Base-by-base conservation (phyloP, 495 filamentous ascomycete genomes). In the Podospora pseudopauciseta region DNA sequence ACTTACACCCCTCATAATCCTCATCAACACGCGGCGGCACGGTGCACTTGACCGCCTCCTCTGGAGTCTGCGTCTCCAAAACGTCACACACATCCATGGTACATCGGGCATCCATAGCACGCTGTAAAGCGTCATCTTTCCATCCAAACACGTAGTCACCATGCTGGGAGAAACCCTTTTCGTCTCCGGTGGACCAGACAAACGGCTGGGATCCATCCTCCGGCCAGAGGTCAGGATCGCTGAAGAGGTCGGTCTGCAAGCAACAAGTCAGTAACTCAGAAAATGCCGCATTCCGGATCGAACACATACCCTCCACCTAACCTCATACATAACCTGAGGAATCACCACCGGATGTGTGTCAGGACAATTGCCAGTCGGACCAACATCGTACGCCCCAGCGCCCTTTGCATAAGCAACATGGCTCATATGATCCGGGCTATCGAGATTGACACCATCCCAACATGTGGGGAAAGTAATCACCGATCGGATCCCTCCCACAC, bases 121-220 rank as follows among this genome's bases (percentile, higher is more conserved):
- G 27, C 60, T 63, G 60, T 3, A 92, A 84, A 66, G 83, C 78
- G 15, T 79, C 70, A 16, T 80, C 79, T 70, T 91, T 83, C 90
- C 90, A 93, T 65, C 90, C 90, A 73, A 90, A 90, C 64, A 92
- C 76, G 79, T 92, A 92, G 78, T 92, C 90, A 60, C 87, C 89
- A 75, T 92, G 90, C 60, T 75, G 71, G 18, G 78, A 75, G 32
- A 77, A 71, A 34, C 79, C 79, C 53, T 69, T 77, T 5, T 7
- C 4, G n/a, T 30, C 63, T 34, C 53, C 66, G 11, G n/a, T 69
- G 34, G n/a, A 63, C 59, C 59, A 62, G 15, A 74, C 79, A 69
- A 78, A 83, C 16, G 68, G 68, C 59, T 66, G 68, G 28, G 34
- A 58, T 11, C 68, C 68, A 16, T 66, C 64, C 18, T 69, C 63